These are phyloP conservation scores for Malassezia japonica DNA, from an alignment of 1,284 basidiomycete species.

Conservation along the genomic window DNA sequence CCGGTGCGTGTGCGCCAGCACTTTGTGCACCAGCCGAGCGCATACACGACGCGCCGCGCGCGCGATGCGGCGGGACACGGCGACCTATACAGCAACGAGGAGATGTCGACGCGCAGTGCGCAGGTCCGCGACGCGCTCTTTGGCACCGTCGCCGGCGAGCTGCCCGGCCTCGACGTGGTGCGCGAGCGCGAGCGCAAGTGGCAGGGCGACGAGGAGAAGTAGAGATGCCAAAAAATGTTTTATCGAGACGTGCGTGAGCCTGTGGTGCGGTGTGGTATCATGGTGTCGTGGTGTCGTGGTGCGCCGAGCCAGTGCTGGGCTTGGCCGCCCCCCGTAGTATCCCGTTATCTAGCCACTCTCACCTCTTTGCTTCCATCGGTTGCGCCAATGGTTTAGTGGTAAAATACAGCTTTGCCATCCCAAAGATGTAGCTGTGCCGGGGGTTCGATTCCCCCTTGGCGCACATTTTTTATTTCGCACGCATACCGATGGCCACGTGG, in stretches of 20 bases:
- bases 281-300: too few relatives aligned
- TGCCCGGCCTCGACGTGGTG: conserved; percentile 43
- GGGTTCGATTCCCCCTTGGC: conserved; percentile 24
- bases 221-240: neutral
- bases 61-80: conserved; percentile 17
- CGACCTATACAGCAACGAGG: conserved; percentile 15
- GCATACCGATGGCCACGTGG: neutral
- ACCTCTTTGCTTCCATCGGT: neutral
- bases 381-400: conserved; percentile 23
- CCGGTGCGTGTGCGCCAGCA: conserved; percentile 6
- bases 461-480: conserved; percentile 11
- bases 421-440: conserved; percentile 19
- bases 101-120: conserved; percentile 23
- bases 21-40: conserved; percentile 14
- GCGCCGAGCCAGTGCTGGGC: too few relatives aligned
- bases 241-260: too few relatives aligned
- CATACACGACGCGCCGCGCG: conserved; percentile 10
- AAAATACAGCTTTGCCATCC: conserved; percentile 23
- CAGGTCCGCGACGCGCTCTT: conserved; percentile 46
- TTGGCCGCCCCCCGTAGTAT: too few relatives aligned
- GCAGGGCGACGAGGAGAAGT: conserved; percentile 4
- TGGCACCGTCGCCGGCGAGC: conserved; percentile 39
- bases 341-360: neutral
- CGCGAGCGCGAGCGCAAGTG: conserved; percentile 26
- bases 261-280: too few relatives aligned